Conservation (phyloP, 139 green algal species). For the Choricystis sp. region DNA sequence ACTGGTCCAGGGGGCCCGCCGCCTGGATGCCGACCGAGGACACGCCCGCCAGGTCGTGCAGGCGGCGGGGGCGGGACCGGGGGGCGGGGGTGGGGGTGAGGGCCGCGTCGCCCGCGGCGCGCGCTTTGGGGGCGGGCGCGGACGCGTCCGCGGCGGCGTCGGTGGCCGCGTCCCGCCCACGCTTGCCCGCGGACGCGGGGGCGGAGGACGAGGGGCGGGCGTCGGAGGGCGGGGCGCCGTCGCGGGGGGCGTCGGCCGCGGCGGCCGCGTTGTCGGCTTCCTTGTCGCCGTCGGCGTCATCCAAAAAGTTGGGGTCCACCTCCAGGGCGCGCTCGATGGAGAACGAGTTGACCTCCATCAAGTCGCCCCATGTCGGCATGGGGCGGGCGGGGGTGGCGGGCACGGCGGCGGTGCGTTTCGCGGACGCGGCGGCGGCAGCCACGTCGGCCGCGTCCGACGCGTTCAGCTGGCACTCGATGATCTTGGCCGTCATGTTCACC, state of each 20-base stretch:
- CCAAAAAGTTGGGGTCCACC: conserved; percentile 54
- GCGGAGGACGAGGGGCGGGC: neutral
- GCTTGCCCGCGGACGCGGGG: neutral
- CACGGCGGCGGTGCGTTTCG: neutral
- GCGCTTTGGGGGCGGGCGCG: neutral
- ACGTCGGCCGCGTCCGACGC: conserved; percentile 2
- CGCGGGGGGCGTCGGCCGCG: neutral
- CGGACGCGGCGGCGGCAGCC: neutral
- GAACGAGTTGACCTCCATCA: conserved; percentile 57
- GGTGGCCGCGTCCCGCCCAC: too few species aligned
- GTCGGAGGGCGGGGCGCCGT: neutral
- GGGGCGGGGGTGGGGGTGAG: neutral
- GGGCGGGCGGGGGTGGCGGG: neutral
- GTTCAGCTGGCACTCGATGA: conserved; percentile 52
- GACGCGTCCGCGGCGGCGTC: too few species aligned
- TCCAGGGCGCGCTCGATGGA: conserved; percentile 48
- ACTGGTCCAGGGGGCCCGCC: conserved; percentile 47
- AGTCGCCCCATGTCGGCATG: conserved; percentile 6
- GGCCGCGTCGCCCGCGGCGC: conserved; percentile 4
- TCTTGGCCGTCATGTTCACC: conserved; percentile 52
- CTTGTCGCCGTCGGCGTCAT: conserved; percentile 10
- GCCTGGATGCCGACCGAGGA: conserved; percentile 52
- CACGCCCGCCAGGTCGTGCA: conserved; percentile 55
- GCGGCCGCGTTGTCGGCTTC: conserved; percentile 29
- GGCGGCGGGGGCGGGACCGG: neutral